phyloP scores from a whole-genome alignment of 139 green algal species.

The Trebouxia sp. region DNA sequence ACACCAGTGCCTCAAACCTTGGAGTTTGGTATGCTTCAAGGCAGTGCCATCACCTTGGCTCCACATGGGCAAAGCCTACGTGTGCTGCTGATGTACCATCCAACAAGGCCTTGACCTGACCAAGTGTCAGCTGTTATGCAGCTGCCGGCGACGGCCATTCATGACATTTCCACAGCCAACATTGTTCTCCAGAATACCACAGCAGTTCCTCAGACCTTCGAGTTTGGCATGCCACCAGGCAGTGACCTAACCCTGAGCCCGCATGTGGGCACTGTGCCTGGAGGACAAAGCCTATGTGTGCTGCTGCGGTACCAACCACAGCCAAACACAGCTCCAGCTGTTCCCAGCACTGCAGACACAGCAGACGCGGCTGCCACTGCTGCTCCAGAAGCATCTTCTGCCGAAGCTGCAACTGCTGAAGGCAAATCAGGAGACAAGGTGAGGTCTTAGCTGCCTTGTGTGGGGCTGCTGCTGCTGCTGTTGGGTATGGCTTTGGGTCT shows the following conservation, averaged over 20 bases:
- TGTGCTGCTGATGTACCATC: neutral
- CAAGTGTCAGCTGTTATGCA: constrained; percentile 8
- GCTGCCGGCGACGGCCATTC: constrained; percentile 60
- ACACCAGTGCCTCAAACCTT: neutral
- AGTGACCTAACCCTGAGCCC: constrained; percentile 53
- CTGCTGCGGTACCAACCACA: constrained; percentile 50
- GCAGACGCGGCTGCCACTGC: neutral
- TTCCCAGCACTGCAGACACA: neutral
- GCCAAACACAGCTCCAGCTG: constrained; percentile 5
- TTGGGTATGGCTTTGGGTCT: no score
- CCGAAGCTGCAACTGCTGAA: neutral
- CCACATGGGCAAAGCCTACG: neutral
- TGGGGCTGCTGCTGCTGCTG: no score
- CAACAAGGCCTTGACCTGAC: neutral
- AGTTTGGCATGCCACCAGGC: constrained; percentile 55
- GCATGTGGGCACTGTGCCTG: constrained; percentile 44
- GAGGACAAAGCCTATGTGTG: constrained; percentile 26
- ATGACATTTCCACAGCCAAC: constrained; percentile 43
- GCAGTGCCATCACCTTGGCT: neutral
- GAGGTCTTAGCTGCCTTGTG: no score
- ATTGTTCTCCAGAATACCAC: constrained; percentile 57
- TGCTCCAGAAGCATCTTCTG: neutral
- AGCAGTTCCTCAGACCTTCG: constrained; percentile 48
- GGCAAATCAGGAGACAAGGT: no score
- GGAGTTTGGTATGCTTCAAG: neutral